Conservation (phyloP, 78 protist genomes). For the Thecamonas trahens region DNA sequence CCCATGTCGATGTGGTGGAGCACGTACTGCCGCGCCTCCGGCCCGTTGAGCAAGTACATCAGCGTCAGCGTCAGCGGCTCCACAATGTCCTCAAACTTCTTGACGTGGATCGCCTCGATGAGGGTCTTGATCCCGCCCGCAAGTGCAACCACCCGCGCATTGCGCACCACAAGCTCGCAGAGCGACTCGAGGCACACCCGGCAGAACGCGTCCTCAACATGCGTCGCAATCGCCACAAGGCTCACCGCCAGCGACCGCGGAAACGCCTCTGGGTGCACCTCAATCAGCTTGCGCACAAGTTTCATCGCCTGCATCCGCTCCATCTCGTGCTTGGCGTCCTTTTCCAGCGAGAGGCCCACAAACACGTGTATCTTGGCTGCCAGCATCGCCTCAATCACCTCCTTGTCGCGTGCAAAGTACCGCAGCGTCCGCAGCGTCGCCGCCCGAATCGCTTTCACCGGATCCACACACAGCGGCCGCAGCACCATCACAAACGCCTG, state of each 20-base stretch:
- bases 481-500: too few relatives aligned
- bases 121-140: background rate
- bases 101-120: background rate
- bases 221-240: background rate
- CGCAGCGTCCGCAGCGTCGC: too few relatives aligned
- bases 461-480: too few relatives aligned
- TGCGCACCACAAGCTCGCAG: background rate
- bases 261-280: background rate
- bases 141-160: background rate
- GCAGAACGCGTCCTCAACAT: background rate
- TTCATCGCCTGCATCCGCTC: slow-evolving; percentile 1
- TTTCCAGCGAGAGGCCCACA: background rate
- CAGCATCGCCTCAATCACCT: background rate
- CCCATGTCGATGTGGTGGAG: background rate
- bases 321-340: background rate
- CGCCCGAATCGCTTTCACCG: too few relatives aligned
- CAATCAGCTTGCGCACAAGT: background rate
- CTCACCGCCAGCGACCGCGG: background rate
- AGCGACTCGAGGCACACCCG: background rate
- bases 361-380: background rate
- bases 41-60: background rate
- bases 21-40: background rate
- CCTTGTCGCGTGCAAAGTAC: too few relatives aligned
- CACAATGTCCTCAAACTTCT: background rate
- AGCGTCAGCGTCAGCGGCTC: background rate